Evolutionary conservation across 192 early-diverging fungal genomes (phyloP), one percentile per base, ranked within the genome.

Genomic region (Entophlyctis luteolus): DNA sequence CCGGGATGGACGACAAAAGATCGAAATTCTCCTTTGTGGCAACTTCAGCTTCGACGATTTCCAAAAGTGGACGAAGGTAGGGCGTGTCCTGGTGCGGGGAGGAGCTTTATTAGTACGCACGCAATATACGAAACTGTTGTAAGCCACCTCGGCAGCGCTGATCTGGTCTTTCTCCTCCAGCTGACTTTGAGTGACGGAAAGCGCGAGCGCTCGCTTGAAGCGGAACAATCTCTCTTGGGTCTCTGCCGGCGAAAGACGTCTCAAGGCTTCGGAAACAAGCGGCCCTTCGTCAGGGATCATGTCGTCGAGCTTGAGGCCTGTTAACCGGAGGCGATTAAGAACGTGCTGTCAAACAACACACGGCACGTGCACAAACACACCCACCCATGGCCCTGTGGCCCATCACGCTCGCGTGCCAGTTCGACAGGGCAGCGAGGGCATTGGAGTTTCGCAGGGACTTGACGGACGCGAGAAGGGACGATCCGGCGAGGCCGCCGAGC

Each of bases 251-350:
- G 85, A 75, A 20, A 98, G 81, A 23, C 94, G 89, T 68, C 84
- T 77, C 46, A 96, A 73, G 2, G 95, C 94, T 73, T 92, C 90
- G 65, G 86, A 77, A 42, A 93, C 87, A 48, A 93, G 78, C 27
- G 84, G 81, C 49, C 78, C 90, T 77, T 98, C 93, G 47, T 94
- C 92, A 32, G 80, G 82, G 75, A 95, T 79, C 48, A 98, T 76
- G 76, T 96, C 95, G 82, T 98, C 95, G 70, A 88, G 91, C 55
- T 84, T 82, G 47, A 98, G 80, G 65, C 95, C 95, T 90, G 62
- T 10, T 5, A 6, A 48, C 14, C 10, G 4, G 48, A 22, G 8
- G 14, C 5, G 48, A 33, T 50, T 27, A 37, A 35, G 57, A 16
- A 59, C 31, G 14, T 25, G 14, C 27, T 4, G 36, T 55, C 45